These are phyloP conservation scores for Solanum sitiens DNA, from an alignment of 257 asterid genomes.

Conservation along the genomic window DNA sequence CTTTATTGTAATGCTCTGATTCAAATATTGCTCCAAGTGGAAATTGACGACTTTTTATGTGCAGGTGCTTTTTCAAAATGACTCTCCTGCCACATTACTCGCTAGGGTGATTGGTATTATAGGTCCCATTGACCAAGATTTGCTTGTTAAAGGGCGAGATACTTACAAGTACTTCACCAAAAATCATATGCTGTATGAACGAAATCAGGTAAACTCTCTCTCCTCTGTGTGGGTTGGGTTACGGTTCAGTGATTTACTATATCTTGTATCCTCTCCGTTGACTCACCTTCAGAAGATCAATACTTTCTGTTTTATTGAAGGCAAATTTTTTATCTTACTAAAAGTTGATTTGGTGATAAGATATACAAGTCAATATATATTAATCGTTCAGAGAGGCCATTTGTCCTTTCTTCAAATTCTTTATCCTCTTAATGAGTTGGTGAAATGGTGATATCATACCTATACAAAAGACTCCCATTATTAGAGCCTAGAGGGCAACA, in stretches of 20 bases:
- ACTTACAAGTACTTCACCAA: slow-evolving; percentile 83
- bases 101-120: slow-evolving; percentile 91
- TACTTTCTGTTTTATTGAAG: background rate
- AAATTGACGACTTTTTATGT: background rate
- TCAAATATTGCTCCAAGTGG: background rate
- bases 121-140: slow-evolving; percentile 65
- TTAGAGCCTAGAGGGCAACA: background rate
- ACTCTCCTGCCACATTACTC: slow-evolving; percentile 96
- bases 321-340: background rate
- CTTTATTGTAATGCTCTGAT: background rate
- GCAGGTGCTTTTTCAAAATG: slow-evolving; percentile 96
- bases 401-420: background rate
- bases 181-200: slow-evolving; percentile 91
- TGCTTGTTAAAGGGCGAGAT: slow-evolving; percentile 89
- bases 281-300: background rate
- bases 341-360: background rate
- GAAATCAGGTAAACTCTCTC: slow-evolving; percentile 61
- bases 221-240: background rate
- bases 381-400: background rate
- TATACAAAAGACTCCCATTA: background rate
- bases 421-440: background rate
- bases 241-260: background rate
- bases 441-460: background rate
- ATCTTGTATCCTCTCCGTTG: background rate
- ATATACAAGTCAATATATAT: background rate